Base-by-base conservation (phyloP, 106 monocot species). In the Dendrobium nobile region DNA sequence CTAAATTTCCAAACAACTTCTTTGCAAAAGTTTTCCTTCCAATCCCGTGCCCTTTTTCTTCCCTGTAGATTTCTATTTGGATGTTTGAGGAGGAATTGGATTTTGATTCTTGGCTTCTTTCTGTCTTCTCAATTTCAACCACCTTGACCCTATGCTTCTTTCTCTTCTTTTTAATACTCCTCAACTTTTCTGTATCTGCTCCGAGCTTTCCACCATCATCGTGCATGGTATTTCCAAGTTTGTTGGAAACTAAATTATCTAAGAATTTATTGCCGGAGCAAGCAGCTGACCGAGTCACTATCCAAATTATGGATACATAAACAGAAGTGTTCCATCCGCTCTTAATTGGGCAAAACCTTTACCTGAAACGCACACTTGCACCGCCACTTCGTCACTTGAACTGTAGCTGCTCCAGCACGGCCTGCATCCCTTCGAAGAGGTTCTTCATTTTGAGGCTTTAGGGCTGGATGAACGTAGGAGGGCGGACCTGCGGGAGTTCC, bases 81-180 rank as follows among this genome's bases (percentile, higher is more conserved):
- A 44, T 41, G 44, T 74, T 74, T 74, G 59, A 54, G 43, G 75
- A 15, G 72, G 75, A 42, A 74, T 79, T 2, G 86, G 80, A 5
- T 80, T 82, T 2, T 54, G 54, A 31, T 81, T 22, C 61, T 79
- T 86, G 9, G 87, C 42, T 82, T 61, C 77, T 90, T 10, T 68
- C 26, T 18, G 79, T 74, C 72, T 84, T 89, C n/a, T 78, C 88
- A 80, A 89, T 87, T 70, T 70, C 70, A 70, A 37, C 16, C 28
- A 70, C 70, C 70, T 70, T 70, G 9, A 16, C 17, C 37, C 70
- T 70, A 16, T 70, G 70, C 70, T 70, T 70, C 70, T 70, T 70
- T 70, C 70, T 70, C 37, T 70, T 70, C 28, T 0, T 5, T 70
- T 37, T 70, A 4, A 37, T 70, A 0, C 37, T 70, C 70, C 37